Evolutionary conservation across 2,329 filamentous ascomycete species (phyloP), one percentile per base, ranked within the genome.

Genomic region (Ceratocystis cubensis): DNA sequence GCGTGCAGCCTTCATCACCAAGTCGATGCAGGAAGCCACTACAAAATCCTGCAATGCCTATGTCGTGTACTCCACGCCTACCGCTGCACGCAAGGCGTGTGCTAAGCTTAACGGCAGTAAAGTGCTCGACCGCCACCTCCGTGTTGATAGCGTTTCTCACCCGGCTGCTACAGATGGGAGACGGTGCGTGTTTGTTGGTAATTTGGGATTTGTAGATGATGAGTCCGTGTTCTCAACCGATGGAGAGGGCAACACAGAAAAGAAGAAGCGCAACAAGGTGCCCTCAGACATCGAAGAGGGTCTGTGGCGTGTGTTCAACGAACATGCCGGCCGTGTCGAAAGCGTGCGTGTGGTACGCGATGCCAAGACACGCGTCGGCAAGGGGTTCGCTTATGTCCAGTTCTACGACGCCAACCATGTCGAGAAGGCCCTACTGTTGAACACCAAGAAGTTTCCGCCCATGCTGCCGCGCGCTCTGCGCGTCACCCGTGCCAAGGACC

Each of bases 301-400:
- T 5, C 82, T 96, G 1, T 96, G 91, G 91, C 82, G 86, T 59
- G 86, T 88, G 22, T 95, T 96, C 72, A 78, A 81, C 68, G 84
- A 88, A 74, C 75, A 81, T 64, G 86, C 82, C 69, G 92, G 93
- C 70, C 88, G 83, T 70, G 89, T 99, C 13, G 93, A 99, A 76
- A 96, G 87, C 73, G 95, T 99, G 45, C 88, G 94, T 44, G 91
- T 99, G 22, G 84, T 96, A 63, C 86, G 94, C 66, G 94, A 99
- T 73, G 81, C 89, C 69, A 88, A 88, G 71, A 99, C 95, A 6
- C 85, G 95, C 63, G 90, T 99, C 37, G 91, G 94, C 72, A 99
- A 99, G 75, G 94, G 94, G 3, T 91, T 99, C 73, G 95, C 95
- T 69, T 99, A 99, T 73, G 93, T 99, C 17, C 94, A 99, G 74